Evolutionary conservation across 495 filamentous ascomycete species (phyloP).

Genomic region (Penicillium antarcticum): DNA sequence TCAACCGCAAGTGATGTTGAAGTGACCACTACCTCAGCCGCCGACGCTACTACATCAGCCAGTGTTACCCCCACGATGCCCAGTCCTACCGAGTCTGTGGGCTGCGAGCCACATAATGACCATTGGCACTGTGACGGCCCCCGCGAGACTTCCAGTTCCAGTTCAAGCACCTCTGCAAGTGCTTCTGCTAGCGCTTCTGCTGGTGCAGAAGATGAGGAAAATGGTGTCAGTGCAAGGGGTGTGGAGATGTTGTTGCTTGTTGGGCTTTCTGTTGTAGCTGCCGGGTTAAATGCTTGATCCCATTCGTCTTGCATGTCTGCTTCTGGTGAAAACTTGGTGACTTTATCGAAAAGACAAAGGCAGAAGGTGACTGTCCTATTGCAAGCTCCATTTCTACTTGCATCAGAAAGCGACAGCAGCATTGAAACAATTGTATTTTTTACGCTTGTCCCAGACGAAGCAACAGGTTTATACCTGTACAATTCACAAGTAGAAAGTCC

Average conservation of each 20-base stretch:
- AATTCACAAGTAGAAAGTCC: no score
- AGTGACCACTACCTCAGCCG: background rate
- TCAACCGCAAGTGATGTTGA: background rate
- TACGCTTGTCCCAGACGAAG: no score
- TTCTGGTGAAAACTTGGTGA: no score
- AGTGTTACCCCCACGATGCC: constrained; percentile 12
- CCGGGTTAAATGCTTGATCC: background rate
- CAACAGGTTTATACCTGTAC: no score
- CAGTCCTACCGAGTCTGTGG: constrained; percentile 24
- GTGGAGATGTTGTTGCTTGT: background rate
- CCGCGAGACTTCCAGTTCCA: constrained; percentile 6
- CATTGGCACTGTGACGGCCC: constrained; percentile 30
- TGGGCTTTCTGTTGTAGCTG: background rate
- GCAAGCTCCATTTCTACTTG: no score
- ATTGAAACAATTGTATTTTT: no score
- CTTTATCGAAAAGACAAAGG: no score
- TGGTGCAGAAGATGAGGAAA: background rate
- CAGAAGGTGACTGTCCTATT: no score
- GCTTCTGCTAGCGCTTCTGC: background rate
- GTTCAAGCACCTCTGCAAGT: background rate
- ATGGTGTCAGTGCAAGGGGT: background rate
- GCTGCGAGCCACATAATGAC: constrained; percentile 27
- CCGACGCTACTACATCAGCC: background rate
- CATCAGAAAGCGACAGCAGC: no score
- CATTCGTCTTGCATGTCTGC: no score